These are phyloP conservation scores for Solanum verrucosum DNA, from an alignment of 257 asterid genomes.

Conservation along the genomic window DNA sequence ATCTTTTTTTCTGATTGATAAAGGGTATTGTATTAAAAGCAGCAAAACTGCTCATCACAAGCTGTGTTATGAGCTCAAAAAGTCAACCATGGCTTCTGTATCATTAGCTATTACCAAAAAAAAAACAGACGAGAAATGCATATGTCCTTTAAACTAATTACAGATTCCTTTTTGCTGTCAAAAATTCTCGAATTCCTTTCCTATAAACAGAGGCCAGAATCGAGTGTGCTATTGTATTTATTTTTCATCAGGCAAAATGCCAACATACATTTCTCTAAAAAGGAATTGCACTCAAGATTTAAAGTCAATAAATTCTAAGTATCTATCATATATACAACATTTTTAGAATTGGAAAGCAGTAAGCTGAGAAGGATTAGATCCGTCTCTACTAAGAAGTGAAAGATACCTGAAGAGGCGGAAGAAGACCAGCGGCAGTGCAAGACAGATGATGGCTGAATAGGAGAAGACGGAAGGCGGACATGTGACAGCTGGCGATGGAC, in stretches of 20 bases:
- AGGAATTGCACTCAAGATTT: background rate
- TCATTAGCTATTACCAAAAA: background rate
- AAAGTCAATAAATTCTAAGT: background rate
- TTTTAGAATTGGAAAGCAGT: background rate
- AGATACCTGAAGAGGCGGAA: background rate
- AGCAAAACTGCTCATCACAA: background rate
- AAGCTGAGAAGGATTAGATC: background rate
- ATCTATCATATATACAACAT: background rate
- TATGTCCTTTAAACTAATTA: background rate
- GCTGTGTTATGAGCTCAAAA: background rate
- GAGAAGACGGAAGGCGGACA: background rate
- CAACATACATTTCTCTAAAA: background rate
- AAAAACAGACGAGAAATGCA: background rate
- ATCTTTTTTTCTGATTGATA: background rate
- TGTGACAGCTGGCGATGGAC: background rate
- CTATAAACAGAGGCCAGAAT: background rate
- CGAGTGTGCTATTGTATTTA: background rate
- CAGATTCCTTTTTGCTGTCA: background rate
- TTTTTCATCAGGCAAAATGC: background rate
- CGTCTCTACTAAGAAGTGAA: background rate
- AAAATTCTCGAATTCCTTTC: background rate
- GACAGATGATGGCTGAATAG: background rate
- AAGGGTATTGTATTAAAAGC: background rate
- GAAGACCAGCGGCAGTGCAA: constrained; percentile 8
- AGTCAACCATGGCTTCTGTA: background rate